These are phyloP conservation scores for Talaromyces amestolkiae DNA, from an alignment of 2,329 filamentous ascomycete genomes.

Conservation along the genomic window DNA sequence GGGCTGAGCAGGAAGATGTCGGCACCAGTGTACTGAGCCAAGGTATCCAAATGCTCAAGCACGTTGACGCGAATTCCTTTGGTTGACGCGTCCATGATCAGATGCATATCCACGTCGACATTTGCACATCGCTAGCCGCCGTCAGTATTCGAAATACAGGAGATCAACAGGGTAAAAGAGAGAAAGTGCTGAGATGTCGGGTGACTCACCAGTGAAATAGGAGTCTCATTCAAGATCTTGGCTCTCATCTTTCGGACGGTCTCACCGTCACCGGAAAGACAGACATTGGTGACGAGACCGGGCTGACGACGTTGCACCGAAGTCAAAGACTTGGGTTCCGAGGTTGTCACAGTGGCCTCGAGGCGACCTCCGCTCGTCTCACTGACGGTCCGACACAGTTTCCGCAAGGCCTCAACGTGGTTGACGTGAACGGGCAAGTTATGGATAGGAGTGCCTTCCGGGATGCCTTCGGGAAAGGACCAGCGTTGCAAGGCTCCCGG, in stretches of 20 bases:
- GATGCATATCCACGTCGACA: slow-evolving; percentile 86
- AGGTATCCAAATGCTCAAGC: slow-evolving; percentile 78
- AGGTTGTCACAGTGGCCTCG: slow-evolving; percentile 79
- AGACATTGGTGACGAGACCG: slow-evolving; percentile 78
- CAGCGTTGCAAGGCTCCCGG: slow-evolving; percentile 83
- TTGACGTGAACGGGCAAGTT: slow-evolving; percentile 88
- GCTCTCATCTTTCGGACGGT: slow-evolving; percentile 86
- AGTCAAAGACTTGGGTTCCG: slow-evolving; percentile 67
- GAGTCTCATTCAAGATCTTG: slow-evolving; percentile 85
- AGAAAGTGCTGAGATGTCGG: slow-evolving; percentile 13
- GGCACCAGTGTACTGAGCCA: slow-evolving; percentile 84
- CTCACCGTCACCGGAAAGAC: slow-evolving; percentile 82
- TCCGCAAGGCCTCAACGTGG: slow-evolving; percentile 76
- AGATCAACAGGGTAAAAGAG: slow-evolving; percentile 18
- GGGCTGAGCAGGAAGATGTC: slow-evolving; percentile 95
- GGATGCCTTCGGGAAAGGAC: slow-evolving; percentile 86
- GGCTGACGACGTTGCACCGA: slow-evolving; percentile 49
- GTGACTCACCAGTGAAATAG: slow-evolving; percentile 78
- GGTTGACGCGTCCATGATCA: slow-evolving; percentile 73
- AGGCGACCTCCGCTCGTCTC: slow-evolving; percentile 66
- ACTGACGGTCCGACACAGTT: slow-evolving; percentile 78
- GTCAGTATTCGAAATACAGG: slow-evolving; percentile 3
- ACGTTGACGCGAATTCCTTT: slow-evolving; percentile 71
- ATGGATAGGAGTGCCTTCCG: slow-evolving; percentile 79
- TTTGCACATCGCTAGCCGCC: slow-evolving; percentile 74